Conservation (phyloP, 768 basidiomycete species). For the Mrakia blollopis region DNA sequence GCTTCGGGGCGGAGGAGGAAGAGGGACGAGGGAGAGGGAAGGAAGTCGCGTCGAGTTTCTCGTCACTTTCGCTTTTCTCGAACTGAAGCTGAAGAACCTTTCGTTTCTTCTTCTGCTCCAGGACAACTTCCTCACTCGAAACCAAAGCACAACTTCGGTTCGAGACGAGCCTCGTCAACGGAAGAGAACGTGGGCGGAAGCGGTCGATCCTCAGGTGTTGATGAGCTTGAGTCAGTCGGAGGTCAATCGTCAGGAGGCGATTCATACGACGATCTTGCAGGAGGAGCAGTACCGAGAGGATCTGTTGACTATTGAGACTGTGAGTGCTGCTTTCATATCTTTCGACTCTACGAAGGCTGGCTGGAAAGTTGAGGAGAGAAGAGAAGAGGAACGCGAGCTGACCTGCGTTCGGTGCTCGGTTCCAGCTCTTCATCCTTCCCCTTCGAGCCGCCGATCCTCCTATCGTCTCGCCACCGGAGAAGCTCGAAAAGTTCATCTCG, state of each 20-base stretch:
- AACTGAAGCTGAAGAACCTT: too few species aligned
- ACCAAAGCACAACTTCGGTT: conserved; percentile 12
- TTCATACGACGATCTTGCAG: conserved; percentile 79
- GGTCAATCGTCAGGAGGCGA: conserved; percentile 61
- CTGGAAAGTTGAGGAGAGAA: too few species aligned
- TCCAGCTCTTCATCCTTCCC: conserved; percentile 69
- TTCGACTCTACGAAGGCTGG: too few species aligned
- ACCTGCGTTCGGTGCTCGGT: too few species aligned
- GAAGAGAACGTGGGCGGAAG: conserved; percentile 59
- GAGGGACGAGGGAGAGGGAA: not conserved
- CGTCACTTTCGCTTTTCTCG: not conserved
- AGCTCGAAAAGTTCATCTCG: conserved; percentile 75
- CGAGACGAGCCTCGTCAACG: conserved; percentile 26
- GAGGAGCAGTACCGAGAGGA: conserved; percentile 88
- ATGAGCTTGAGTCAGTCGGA: conserved; percentile 71
- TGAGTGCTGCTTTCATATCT: conserved; percentile 41
- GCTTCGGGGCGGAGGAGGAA: not conserved
- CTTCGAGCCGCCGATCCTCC: conserved; percentile 68
- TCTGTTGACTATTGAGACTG: conserved; percentile 71
- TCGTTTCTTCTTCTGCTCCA: not conserved
- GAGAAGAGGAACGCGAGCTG: not conserved
- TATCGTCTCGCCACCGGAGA: conserved; percentile 58
- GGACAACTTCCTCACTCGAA: conserved; percentile 18
- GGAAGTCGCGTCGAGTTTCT: not conserved
- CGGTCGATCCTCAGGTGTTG: conserved; percentile 67